A percentile compares a stretch with the other conserved stretches of the same genome.
Evolutionary conservation across 257 asterid species (phyloP).

Genomic region (Schizonepeta tenuifolia): DNA sequence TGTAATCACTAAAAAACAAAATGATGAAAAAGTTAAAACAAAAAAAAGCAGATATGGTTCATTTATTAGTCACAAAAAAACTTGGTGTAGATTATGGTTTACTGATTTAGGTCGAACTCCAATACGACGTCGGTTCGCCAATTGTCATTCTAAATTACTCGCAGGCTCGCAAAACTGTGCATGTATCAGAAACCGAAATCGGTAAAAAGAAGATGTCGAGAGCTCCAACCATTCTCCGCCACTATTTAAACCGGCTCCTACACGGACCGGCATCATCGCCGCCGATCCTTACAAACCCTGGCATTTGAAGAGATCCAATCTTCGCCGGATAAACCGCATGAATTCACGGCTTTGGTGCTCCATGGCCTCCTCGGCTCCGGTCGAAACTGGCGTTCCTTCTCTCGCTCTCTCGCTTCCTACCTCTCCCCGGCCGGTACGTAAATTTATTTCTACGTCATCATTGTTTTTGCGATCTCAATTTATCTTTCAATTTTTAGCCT

Average conservation of each 20-base stretch:
- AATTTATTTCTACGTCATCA: background rate
- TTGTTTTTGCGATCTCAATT: background rate
- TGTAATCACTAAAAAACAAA: too few species aligned
- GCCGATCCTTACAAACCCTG: conserved; percentile 61
- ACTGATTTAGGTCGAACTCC: too few species aligned
- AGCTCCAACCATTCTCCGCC: conserved; percentile 36
- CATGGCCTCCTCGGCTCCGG: conserved; percentile 95
- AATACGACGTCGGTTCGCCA: too few species aligned
- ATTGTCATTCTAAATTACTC: too few species aligned
- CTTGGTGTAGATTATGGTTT: too few species aligned
- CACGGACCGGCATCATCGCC: conserved; percentile 36
- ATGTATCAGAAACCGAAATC: background rate
- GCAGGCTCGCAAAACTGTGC: background rate
- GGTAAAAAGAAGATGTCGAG: conserved; percentile 39
- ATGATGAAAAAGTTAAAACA: too few species aligned
- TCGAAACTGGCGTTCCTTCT: conserved; percentile 95
- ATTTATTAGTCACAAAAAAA: too few species aligned
- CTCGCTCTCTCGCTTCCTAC: conserved; percentile 70
- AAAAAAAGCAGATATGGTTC: too few species aligned
- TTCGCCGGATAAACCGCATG: conserved; percentile 50
- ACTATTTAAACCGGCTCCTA: conserved; percentile 46
- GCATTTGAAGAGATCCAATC: conserved; percentile 77
- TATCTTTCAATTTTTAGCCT: background rate
- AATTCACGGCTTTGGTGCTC: conserved; percentile 77
- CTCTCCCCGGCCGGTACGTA: conserved; percentile 61